Conservation (phyloP, 148 eudicot genomes). For the Drosera capensis region DNA sequence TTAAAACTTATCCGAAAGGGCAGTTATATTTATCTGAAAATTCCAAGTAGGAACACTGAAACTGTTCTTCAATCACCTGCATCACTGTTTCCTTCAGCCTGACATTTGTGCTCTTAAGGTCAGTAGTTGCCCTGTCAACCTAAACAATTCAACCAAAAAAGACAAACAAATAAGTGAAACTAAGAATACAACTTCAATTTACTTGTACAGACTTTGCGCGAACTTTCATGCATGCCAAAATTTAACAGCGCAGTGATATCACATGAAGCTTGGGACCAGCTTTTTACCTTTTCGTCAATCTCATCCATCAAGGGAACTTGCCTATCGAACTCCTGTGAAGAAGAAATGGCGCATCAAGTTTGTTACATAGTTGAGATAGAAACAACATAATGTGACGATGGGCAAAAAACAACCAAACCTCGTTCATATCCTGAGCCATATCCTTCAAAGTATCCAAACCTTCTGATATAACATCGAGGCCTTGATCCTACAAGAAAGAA, state of each 20-base stretch:
- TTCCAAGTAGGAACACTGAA: neutral
- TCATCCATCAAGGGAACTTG: conserved; percentile 52
- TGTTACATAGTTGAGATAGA: neutral
- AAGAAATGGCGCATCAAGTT: neutral
- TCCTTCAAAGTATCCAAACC: conserved; percentile 50
- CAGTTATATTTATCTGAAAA: too few relatives aligned
- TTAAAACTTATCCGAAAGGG: too few relatives aligned
- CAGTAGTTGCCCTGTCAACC: conserved; percentile 39
- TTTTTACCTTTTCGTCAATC: conserved; percentile 40
- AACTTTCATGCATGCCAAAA: neutral
- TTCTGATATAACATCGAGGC: conserved; percentile 46
- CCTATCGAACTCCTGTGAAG: conserved; percentile 37
- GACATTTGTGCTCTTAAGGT: conserved; percentile 39
- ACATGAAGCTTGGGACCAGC: neutral
- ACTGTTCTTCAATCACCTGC: conserved; percentile 8
- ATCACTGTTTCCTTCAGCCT: conserved; percentile 49
- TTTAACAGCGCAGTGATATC: neutral
- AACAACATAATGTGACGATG: neutral
- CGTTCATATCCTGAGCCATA: conserved; percentile 46
- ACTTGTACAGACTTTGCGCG: neutral
- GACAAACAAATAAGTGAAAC: neutral
- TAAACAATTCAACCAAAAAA: conserved; percentile 4
- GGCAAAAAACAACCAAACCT: conserved; percentile 18
- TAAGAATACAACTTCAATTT: neutral
- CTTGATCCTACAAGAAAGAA: conserved; percentile 35